Evolutionary conservation across 306 rosid species (phyloP).

Genomic region (Fagus sylvatica): DNA sequence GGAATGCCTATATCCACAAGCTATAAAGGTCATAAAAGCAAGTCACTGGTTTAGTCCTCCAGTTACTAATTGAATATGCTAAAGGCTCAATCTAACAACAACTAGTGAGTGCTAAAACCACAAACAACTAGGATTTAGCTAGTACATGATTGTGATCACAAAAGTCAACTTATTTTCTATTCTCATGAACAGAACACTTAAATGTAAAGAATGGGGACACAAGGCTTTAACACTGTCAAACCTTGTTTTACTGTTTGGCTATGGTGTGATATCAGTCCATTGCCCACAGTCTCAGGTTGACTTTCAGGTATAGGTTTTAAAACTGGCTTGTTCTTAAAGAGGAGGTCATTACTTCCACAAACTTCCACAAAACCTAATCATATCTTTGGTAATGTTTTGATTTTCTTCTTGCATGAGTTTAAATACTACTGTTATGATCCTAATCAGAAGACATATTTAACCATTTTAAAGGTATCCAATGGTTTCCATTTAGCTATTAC

Average conservation of each 20-base stretch:
- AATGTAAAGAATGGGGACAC: background rate
- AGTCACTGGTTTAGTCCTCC: background rate
- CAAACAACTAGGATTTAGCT: background rate
- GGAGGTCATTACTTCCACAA: background rate
- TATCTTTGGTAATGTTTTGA: background rate
- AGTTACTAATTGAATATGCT: background rate
- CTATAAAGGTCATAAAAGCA: background rate
- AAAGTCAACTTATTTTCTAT: background rate
- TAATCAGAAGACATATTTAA: background rate
- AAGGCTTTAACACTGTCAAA: background rate
- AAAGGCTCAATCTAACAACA: too few species aligned
- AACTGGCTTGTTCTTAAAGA: background rate
- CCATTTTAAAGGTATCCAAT: background rate
- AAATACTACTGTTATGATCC: background rate
- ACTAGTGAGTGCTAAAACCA: background rate
- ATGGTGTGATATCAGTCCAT: background rate
- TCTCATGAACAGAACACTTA: background rate
- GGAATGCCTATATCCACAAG: background rate
- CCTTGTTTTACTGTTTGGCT: background rate
- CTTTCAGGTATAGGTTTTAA: background rate
- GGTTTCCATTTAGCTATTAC: background rate
- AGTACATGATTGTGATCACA: background rate
- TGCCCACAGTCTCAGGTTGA: background rate
- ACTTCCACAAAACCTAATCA: background rate
- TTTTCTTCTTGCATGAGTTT: background rate